Conservation (phyloP, 805 yeast species). For the Blastobotrys robertii region DNA sequence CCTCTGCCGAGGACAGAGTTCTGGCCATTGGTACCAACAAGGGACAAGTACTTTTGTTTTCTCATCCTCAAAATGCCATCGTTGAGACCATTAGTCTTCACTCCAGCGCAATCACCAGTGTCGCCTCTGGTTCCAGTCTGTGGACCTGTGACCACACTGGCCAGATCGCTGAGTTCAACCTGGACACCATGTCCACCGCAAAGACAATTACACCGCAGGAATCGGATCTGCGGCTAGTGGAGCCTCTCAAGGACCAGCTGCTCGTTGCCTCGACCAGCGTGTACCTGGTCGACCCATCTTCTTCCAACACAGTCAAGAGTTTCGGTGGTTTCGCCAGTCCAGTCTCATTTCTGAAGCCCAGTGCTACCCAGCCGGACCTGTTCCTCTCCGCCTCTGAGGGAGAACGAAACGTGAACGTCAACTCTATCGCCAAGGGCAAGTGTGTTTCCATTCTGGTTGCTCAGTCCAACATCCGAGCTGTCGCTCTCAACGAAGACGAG, state of each 20-base stretch:
- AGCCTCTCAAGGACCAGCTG: constrained; percentile 28
- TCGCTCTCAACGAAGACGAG: constrained; percentile 24
- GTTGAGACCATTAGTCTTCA: constrained; percentile 42
- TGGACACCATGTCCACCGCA: constrained; percentile 33
- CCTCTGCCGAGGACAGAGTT: constrained; percentile 32
- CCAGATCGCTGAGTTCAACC: constrained; percentile 51
- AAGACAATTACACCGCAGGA: constrained; percentile 16
- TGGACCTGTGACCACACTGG: constrained; percentile 58
- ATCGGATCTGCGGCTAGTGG: constrained; percentile 11
- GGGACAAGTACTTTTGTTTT: constrained; percentile 56
- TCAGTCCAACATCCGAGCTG: constrained; percentile 46
- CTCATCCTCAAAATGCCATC: constrained; percentile 55
- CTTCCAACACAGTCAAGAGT: constrained; percentile 30
- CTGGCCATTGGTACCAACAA: constrained; percentile 55
- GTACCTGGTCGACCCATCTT: constrained; percentile 38
- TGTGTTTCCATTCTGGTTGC: constrained; percentile 56
- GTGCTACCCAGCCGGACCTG: constrained; percentile 28
- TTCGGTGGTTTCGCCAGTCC: constrained; percentile 75
- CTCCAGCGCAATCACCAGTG: constrained; percentile 39
- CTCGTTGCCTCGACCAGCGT: constrained; percentile 62
- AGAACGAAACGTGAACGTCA: constrained; percentile 74
- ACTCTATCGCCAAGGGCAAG: constrained; percentile 38
- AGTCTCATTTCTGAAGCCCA: constrained; percentile 39
- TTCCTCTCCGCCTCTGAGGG: constrained; percentile 65
- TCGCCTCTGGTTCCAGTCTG: constrained; percentile 33